A percentile compares a stretch with the other conserved stretches of the same genome.
These are phyloP conservation scores for Dioscorea dumetorum DNA, from an alignment of 106 monocot genomes.

Conservation along the genomic window DNA sequence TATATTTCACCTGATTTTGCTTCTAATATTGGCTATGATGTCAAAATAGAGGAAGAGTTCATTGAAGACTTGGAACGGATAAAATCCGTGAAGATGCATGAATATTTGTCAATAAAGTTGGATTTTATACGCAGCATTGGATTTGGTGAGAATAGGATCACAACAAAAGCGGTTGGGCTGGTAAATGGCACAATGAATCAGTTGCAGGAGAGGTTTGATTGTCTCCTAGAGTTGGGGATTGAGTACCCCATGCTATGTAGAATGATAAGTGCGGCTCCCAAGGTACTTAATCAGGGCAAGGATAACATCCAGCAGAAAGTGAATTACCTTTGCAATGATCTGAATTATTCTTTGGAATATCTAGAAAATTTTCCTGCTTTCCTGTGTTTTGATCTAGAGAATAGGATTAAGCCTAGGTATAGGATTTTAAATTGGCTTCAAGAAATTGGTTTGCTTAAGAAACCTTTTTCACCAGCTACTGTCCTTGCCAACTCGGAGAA, in stretches of 20 bases:
- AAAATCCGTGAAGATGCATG: slow-evolving; percentile 11
- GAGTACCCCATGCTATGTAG: slow-evolving; percentile 47
- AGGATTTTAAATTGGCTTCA: slow-evolving; percentile 68
- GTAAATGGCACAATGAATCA: slow-evolving; percentile 35
- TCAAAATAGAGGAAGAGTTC: slow-evolving; percentile 34
- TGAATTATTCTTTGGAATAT: slow-evolving; percentile 53
- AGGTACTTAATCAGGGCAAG: slow-evolving; percentile 56
- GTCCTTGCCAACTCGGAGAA: slow-evolving; percentile 79
- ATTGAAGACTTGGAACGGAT: slow-evolving; percentile 26
- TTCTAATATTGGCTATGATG: slow-evolving; percentile 6
- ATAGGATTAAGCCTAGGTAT: slow-evolving; percentile 75
- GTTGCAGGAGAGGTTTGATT: slow-evolving; percentile 66
- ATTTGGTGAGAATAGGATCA: slow-evolving; percentile 66
- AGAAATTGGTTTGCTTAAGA: slow-evolving; percentile 56
- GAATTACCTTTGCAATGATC: slow-evolving; percentile 46
- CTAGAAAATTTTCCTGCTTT: slow-evolving; percentile 62
- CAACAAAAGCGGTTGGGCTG: slow-evolving; percentile 9
- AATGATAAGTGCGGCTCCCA: slow-evolving; percentile 61
- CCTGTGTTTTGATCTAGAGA: slow-evolving; percentile 82
- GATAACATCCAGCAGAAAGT: slow-evolving; percentile 50
- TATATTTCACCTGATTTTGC: slow-evolving; percentile 27
- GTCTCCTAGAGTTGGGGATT: slow-evolving; percentile 55
- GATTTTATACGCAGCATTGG: slow-evolving; percentile 77
- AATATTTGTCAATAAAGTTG: slow-evolving; percentile 34
- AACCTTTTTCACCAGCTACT: slow-evolving; percentile 56